These are phyloP conservation scores for Yamagishiella unicocca DNA, from an alignment of 139 green algal species.

Conservation along the genomic window DNA sequence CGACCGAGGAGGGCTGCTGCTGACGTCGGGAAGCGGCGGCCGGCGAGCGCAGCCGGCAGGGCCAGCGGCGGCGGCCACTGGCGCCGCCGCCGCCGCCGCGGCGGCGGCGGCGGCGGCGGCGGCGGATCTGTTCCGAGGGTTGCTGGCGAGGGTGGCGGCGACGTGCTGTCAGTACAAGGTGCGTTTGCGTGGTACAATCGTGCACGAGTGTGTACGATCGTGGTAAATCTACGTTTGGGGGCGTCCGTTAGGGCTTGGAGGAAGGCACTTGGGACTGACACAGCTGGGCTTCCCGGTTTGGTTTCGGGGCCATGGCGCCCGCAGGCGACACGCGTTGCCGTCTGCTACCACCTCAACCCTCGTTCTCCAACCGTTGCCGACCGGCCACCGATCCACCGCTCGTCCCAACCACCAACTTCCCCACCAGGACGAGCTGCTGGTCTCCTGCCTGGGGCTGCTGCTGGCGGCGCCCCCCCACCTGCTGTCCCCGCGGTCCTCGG, in stretches of 20 bases:
- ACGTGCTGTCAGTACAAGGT: conserved; percentile 44
- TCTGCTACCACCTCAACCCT: too few relatives aligned
- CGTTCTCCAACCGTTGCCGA: too few relatives aligned
- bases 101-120: background rate
- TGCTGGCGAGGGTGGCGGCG: conserved; percentile 10
- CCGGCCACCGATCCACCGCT: too few relatives aligned
- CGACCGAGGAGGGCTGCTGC: background rate
- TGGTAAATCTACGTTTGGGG: too few relatives aligned
- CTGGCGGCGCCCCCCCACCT: conserved; percentile 21
- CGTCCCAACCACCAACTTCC: background rate
- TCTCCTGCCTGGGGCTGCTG: conserved; percentile 22
- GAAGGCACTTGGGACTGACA: too few relatives aligned
- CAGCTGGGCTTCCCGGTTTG: too few relatives aligned
- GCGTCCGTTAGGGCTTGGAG: too few relatives aligned
- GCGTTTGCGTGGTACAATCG: background rate
- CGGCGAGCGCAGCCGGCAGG: background rate
- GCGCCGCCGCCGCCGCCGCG: background rate
- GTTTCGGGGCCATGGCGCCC: too few relatives aligned
- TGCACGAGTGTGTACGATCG: too few relatives aligned
- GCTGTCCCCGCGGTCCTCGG: background rate
- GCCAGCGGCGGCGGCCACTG: background rate
- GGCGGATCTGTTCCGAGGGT: background rate
- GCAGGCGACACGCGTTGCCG: too few relatives aligned
- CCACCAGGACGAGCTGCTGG: conserved; percentile 39
- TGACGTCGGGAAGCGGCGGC: background rate